Evolutionary conservation across 2,329 filamentous ascomycete species (phyloP), one percentile per base, ranked within the genome.

Genomic region (Sporothrix globosa): DNA sequence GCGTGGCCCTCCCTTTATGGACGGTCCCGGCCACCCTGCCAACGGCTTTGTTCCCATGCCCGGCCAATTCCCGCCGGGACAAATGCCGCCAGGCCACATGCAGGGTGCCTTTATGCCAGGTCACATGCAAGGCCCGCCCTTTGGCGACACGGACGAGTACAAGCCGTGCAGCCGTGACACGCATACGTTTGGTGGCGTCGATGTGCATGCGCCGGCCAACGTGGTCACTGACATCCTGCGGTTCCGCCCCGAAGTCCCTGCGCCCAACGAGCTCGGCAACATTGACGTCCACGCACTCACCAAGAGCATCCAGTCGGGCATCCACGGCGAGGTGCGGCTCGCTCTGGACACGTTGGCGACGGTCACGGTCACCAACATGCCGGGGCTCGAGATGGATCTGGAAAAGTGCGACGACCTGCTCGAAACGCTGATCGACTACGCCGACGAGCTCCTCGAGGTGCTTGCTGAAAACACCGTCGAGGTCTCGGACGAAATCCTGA

Each of bases 251-350:
- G 90, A 92, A 70, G 85, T 93, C 50, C 95, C 96, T 0, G 82
- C 84, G 2, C 84, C 93, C 21, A 83, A 86, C 27, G 94, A 98
- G 75, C 85, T 98, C 68, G 96, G 95, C 10, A 86, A 93, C 24
- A 92, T 98, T 73, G 95, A 99, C 77, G 90, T 98, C 39, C 91
- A 94, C 74, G 93, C 95, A 24, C 84, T 99, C 53, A 97, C 91
- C 0, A 91, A 93, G 83, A 93, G 93, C 76, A 83, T 99, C 50
- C 93, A 97, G 77, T 96, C 92, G 69, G 95, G 95, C 0, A 91
- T 98, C 56, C 90, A 93, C 75, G 90, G 89, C 5, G 96, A 99
- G 80, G 90, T 97, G n/a, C 89, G 95, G 11, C 82, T 97, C 73
- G 95, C 95, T 2, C 83, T 99, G 58, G 96, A 98, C 78, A 92